Conservation (phyloP, 1,284 basidiomycete species). For the Anthracocystis panici-leucophaei region DNA sequence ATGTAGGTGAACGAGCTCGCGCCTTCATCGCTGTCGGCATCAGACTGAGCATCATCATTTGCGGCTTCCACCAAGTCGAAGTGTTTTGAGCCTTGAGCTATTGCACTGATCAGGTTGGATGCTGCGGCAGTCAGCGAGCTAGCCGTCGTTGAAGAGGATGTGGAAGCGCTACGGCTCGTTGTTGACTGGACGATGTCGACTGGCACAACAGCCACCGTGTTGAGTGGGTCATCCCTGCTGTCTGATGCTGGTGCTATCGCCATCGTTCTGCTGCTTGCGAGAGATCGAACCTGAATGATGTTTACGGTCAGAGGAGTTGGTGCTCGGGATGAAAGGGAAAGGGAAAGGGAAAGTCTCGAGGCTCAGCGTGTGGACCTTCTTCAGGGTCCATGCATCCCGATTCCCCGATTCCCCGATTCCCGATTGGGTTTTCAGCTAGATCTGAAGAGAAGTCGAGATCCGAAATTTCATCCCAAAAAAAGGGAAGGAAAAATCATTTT, state of each 20-base stretch:
- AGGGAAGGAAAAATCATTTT: no score
- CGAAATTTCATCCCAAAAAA: not conserved
- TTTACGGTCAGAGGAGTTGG: not conserved
- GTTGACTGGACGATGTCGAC: slow-evolving; percentile 10
- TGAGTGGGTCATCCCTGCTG: slow-evolving; percentile 8
- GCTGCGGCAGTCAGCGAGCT: slow-evolving; percentile 29
- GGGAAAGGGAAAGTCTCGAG: not conserved
- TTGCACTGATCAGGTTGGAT: slow-evolving; percentile 37
- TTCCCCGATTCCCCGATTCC: slow-evolving; percentile 5
- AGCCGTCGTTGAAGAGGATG: slow-evolving; percentile 5
- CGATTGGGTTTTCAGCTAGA: not conserved
- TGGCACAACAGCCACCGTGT: slow-evolving; percentile 43
- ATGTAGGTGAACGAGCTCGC: slow-evolving; percentile 42
- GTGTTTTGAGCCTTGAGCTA: slow-evolving; percentile 35
- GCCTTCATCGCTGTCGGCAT: slow-evolving; percentile 29
- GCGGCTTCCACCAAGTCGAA: not conserved
- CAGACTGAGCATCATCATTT: not conserved
- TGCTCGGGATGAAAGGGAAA: not conserved
- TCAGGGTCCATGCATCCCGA: slow-evolving; percentile 14
- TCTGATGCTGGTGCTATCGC: slow-evolving; percentile 1
- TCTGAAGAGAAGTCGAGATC: not conserved
- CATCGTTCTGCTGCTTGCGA: slow-evolving; percentile 10
- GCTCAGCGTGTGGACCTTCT: not conserved
- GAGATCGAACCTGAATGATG: not conserved
- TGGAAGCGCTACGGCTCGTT: slow-evolving; percentile 4